phyloP scores from a whole-genome alignment of 1,284 basidiomycete genomes.

The Fomitiporia mediterranea region DNA sequence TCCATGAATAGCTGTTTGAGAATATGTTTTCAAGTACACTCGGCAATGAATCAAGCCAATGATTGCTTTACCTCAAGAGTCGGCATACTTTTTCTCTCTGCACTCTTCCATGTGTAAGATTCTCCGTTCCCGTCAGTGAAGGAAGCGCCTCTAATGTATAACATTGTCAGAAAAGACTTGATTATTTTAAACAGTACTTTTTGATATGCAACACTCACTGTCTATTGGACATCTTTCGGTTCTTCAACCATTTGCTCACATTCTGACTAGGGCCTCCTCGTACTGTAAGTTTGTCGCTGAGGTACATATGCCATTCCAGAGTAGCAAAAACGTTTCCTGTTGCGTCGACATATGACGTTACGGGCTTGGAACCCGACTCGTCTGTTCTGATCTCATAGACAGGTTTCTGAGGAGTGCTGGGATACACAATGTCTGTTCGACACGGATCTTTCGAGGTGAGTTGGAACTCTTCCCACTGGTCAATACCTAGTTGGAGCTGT shows the following conservation, averaged over 20 bases:
- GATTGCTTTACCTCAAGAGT: no score
- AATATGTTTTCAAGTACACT: background rate
- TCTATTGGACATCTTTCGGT: background rate
- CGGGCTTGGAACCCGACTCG: constrained; percentile 1
- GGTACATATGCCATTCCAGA: constrained; percentile 9
- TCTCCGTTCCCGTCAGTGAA: background rate
- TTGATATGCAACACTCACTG: background rate
- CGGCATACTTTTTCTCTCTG: no score
- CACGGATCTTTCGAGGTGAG: constrained; percentile 12
- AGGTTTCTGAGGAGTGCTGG: background rate
- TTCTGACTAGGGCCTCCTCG: background rate
- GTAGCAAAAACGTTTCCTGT: background rate
- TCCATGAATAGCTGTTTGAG: constrained; percentile 4
- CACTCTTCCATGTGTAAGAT: constrained; percentile 2
- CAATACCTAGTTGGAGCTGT: background rate
- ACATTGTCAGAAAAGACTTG: background rate
- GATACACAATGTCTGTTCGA: constrained; percentile 2
- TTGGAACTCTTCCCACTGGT: constrained; percentile 12
- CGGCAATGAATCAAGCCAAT: no score
- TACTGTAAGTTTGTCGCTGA: constrained; percentile 9
- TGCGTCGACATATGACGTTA: constrained; percentile 4
- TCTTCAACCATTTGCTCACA: constrained; percentile 9
- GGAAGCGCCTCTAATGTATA: background rate
- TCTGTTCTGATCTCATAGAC: background rate
- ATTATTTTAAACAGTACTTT: background rate